Conservation (phyloP, 2,329 filamentous ascomycete species). For the Microcyclospora tardicrescens region DNA sequence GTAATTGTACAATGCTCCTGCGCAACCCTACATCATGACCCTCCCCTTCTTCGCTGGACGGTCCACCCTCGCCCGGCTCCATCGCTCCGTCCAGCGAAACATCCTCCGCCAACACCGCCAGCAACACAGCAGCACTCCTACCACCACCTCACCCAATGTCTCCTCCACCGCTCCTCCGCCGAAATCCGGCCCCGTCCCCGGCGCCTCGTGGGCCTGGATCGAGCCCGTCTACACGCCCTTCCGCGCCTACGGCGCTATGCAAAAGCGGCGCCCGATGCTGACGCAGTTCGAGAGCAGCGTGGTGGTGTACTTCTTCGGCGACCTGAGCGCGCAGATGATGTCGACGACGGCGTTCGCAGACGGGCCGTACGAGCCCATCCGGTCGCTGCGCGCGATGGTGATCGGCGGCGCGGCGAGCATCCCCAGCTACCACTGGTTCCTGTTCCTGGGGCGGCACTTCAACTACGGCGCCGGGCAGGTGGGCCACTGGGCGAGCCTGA, state of each 20-base stretch:
- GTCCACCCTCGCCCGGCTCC: constrained; percentile 18
- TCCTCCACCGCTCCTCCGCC: constrained; percentile 5
- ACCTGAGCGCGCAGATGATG: constrained; percentile 64
- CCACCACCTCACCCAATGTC: constrained; percentile 1
- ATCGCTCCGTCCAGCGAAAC: constrained; percentile 21
- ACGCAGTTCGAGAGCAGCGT: constrained; percentile 68
- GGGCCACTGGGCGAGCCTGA: constrained; percentile 50
- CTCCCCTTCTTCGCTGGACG: constrained; percentile 15
- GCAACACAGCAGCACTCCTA: constrained; percentile 3
- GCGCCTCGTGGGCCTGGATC: constrained; percentile 34
- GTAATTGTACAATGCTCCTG: background rate
- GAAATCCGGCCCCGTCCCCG: constrained; percentile 23
- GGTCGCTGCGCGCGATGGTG: constrained; percentile 57
- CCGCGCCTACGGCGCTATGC: constrained; percentile 53
- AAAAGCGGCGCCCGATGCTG: constrained; percentile 58
- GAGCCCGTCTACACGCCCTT: constrained; percentile 34
- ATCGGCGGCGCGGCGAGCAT: constrained; percentile 65
- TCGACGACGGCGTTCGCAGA: constrained; percentile 13
- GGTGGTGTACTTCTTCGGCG: constrained; percentile 65
- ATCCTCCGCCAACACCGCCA: constrained; percentile 16
- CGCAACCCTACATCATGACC: constrained; percentile 13
- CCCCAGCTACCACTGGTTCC: constrained; percentile 71
- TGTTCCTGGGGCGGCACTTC: constrained; percentile 69
- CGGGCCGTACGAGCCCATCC: constrained; percentile 49
- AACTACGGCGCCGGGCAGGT: constrained; percentile 53